These are phyloP conservation scores for Rhodamnia argentea DNA, from an alignment of 345 rosid species.

Conservation along the genomic window DNA sequence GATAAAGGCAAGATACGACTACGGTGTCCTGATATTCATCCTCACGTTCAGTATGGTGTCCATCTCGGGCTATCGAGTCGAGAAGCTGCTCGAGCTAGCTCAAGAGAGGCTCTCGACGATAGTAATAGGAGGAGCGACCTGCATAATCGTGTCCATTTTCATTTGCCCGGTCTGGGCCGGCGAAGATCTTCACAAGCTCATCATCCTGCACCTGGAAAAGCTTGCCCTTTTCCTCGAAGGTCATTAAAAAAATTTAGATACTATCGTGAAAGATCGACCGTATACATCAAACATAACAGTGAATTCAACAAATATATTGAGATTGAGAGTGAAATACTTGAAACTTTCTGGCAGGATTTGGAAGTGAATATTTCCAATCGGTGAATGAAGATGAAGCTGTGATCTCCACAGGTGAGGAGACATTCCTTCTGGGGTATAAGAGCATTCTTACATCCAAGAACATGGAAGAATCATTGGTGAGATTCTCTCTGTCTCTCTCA, in stretches of 20 bases:
- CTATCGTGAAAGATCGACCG: neutral
- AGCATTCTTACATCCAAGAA: conserved; percentile 47
- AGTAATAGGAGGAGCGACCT: conserved; percentile 45
- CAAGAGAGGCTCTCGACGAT: conserved; percentile 53
- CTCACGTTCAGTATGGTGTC: conserved; percentile 70
- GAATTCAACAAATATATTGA: neutral
- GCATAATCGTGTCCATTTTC: conserved; percentile 35
- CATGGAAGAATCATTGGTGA: conserved; percentile 59
- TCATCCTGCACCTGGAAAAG: conserved; percentile 39
- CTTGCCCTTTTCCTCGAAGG: conserved; percentile 56
- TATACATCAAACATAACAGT: neutral
- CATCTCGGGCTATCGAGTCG: conserved; percentile 48
- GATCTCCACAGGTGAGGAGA: conserved; percentile 19
- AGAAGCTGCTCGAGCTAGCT: conserved; percentile 43
- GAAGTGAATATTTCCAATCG: conserved; percentile 35
- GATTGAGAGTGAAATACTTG: neutral
- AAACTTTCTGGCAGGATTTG: conserved; percentile 36
- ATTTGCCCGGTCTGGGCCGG: conserved; percentile 74
- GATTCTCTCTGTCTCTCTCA: neutral
- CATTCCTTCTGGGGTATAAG: conserved; percentile 32
- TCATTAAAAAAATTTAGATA: neutral
- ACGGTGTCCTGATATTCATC: conserved; percentile 67
- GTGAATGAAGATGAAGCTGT: conserved; percentile 7
- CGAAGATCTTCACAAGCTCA: conserved; percentile 49
- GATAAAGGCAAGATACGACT: conserved; percentile 80